Evolutionary conservation across 768 basidiomycete genomes (phyloP).

Genomic region (Mycena indigotica): DNA sequence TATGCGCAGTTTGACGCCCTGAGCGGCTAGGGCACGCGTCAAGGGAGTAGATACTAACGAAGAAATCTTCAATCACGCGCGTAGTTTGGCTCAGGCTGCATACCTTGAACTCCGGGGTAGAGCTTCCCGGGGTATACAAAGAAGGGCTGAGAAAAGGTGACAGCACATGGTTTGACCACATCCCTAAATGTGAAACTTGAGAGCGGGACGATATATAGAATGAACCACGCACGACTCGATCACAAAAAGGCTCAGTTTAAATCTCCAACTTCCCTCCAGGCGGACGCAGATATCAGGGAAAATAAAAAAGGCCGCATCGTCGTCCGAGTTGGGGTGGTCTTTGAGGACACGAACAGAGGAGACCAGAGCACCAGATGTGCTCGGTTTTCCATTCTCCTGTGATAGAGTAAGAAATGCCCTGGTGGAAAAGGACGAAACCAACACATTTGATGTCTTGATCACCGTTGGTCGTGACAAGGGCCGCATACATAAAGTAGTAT

Average conservation of each 20-base stretch:
- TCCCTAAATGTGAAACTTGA: constrained; percentile 24
- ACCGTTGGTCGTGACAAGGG: constrained; percentile 10
- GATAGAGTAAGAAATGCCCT: not conserved
- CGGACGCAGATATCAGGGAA: constrained; percentile 24
- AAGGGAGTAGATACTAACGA: constrained; percentile 40
- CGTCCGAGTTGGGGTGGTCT: constrained; percentile 18
- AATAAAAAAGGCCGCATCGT: constrained; percentile 22
- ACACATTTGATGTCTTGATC: constrained; percentile 19
- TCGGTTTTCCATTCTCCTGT: constrained; percentile 18
- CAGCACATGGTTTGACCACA: constrained; percentile 44
- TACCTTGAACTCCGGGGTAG: constrained; percentile 48
- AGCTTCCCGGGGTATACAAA: constrained; percentile 50
- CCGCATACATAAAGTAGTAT: constrained; percentile 24
- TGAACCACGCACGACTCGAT: constrained; percentile 12
- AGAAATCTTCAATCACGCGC: not conserved
- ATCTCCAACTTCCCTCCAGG: constrained; percentile 22
- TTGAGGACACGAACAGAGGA: constrained; percentile 22
- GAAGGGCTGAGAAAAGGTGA: constrained; percentile 43
- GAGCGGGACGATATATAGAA: not conserved
- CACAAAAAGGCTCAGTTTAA: constrained; percentile 20
- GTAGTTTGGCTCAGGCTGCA: constrained; percentile 17
- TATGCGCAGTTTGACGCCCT: constrained; percentile 47
- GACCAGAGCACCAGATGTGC: constrained; percentile 21
- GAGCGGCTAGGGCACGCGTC: constrained; percentile 43
- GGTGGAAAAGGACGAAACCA: constrained; percentile 4